These are phyloP conservation scores for Fusarium tuaranense DNA, from an alignment of 2,329 filamentous ascomycete species.

Conservation along the genomic window DNA sequence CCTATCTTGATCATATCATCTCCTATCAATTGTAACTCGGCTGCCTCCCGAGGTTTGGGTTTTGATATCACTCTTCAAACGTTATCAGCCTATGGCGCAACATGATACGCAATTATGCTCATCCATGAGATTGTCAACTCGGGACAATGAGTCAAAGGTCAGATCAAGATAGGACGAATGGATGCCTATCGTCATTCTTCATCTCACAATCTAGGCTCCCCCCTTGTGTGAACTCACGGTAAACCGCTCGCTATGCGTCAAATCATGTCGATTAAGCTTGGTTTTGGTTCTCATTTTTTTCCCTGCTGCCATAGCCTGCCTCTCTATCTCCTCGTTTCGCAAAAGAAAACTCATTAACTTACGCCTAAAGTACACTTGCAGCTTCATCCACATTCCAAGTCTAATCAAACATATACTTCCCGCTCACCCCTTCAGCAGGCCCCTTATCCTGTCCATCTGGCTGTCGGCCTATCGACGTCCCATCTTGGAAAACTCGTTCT, in stretches of 20 bases:
- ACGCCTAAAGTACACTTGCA: slow-evolving; percentile 32
- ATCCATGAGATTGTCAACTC: not conserved
- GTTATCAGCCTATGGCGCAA: slow-evolving; percentile 8
- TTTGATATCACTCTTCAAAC: not conserved
- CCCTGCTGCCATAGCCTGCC: slow-evolving; percentile 7
- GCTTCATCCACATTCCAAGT: slow-evolving; percentile 23
- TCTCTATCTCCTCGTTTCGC: slow-evolving; percentile 28
- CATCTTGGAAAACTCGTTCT: slow-evolving; percentile 74
- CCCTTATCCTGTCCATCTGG: not conserved
- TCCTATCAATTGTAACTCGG: not conserved
- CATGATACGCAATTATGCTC: not conserved
- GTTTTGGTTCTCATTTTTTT: slow-evolving; percentile 17
- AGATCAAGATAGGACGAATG: not conserved
- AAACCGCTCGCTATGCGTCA: not conserved
- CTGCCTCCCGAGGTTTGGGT: not conserved
- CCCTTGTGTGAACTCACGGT: too few relatives aligned
- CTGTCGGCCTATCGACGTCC: slow-evolving; percentile 44
- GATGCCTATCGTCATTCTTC: not conserved
- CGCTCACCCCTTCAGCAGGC: not conserved
- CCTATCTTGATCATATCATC: not conserved
- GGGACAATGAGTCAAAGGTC: not conserved
- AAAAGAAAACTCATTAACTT: slow-evolving; percentile 28
- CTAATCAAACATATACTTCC: slow-evolving; percentile 27
- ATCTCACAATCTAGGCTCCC: not conserved
- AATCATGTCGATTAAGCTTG: slow-evolving; percentile 32